Evolutionary conservation across 352 stramenopile genomes (phyloP).

Genomic region (Globisporangium okanoganense): DNA sequence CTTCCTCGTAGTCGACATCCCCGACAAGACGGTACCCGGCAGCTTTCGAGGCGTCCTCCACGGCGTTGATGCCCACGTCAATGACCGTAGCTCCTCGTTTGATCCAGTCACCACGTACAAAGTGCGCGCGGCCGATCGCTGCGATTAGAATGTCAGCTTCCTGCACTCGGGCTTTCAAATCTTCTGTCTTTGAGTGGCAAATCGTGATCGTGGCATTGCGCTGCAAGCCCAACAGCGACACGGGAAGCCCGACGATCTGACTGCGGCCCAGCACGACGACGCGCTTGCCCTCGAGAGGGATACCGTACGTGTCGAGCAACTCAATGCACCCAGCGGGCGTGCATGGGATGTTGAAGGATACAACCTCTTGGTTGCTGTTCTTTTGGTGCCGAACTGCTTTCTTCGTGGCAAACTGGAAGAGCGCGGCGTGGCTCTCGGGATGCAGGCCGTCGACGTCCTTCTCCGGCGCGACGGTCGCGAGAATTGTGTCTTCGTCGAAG

Average conservation of each 20-base stretch:
- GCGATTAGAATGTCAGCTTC: constrained; percentile 97
- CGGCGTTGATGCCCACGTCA: constrained; percentile 98
- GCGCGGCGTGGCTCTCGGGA: constrained; percentile 93
- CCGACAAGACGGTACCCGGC: constrained; percentile 94
- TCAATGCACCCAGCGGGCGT: constrained; percentile 96
- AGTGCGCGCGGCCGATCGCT: constrained; percentile 90
- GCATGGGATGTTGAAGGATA: constrained; percentile 90
- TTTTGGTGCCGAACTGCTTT: constrained; percentile 19
- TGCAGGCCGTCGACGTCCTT: constrained; percentile 99
- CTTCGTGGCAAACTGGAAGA: constrained; percentile 76
- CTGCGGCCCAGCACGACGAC: constrained; percentile 96
- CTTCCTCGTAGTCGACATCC: constrained; percentile 94
- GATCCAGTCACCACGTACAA: constrained; percentile 95
- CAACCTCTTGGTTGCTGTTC: constrained; percentile 19
- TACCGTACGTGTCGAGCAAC: constrained; percentile 88
- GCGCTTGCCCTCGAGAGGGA: constrained; percentile 92
- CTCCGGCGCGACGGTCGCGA: constrained; percentile 84
- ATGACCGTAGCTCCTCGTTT: constrained; percentile 97
- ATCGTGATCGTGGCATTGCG: constrained; percentile 98
- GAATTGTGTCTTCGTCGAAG: constrained; percentile 92
- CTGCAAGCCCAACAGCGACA: constrained; percentile 94
- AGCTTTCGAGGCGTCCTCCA: constrained; percentile 82
- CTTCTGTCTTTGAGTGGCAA: constrained; percentile 93
- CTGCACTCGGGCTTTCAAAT: constrained; percentile 74
- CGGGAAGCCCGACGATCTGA: constrained; percentile 97